Base-by-base conservation (phyloP, 179 eudicot species). In the Nepenthes alata region DNA sequence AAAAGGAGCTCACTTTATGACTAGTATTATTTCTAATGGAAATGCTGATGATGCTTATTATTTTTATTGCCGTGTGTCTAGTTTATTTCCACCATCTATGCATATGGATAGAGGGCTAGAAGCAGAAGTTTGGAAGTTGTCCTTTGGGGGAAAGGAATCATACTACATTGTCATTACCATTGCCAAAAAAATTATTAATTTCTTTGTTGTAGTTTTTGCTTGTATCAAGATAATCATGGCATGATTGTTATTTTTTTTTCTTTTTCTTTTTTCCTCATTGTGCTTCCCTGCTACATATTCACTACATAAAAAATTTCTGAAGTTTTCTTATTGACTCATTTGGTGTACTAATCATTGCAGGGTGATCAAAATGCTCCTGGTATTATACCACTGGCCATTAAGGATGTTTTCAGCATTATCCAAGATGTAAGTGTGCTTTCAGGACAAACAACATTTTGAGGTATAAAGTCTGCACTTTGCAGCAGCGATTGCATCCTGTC, bases 381-480 rank as follows among this genome's bases (percentile, higher is more conserved):
- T 38, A 74, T 91, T 55, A 91, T 91, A 72, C 96, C 98, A 36
- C 71, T 91, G 81, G 98, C 98, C 12, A 86, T 91, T 76, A 91
- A 86, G 76, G 98, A 91, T 75, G 98, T 91, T 51, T 91, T 91
- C 81, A 85, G 89, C 80, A 91, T 91, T n/a, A 91, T 91, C 71
- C 98, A 91, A 71, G 98, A 91, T 74, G 98, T 91, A 83, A 83
- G 89, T 76, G 54, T 59, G 14, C 60, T 71, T 64, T 10, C 44
- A 45, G 47, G 11, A 59, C 37, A 50, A 47, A 4, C 45, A 41
- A 25, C 25, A 25, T 25, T 25, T 25, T 41, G 8, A 4, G 45
- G 5, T 41, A 41, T 7, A 13, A 52, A n/a, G 55, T 15, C 11
- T 52, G n/a, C 6, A 4, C 8, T 41, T 41, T 41, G 45, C 8